Percentiles rank a stretch among this genome's conserved stretches.
These are phyloP conservation scores for Xylaria sp. DNA, from an alignment of 2,329 filamentous ascomycete species.

Conservation along the genomic window DNA sequence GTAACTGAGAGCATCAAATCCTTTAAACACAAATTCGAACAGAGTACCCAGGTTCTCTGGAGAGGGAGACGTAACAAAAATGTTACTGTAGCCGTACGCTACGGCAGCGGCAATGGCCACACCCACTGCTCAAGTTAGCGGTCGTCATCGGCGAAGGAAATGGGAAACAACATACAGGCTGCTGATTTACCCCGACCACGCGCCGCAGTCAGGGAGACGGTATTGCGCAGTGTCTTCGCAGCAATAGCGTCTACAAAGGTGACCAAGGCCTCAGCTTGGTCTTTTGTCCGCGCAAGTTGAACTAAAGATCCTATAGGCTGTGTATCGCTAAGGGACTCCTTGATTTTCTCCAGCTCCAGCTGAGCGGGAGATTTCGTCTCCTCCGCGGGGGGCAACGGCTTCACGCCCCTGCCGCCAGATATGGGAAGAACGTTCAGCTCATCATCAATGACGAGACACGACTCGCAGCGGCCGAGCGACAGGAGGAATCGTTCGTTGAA, in stretches of 20 bases:
- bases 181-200: constrained; percentile 97
- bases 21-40: constrained; percentile 98
- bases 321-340: constrained; percentile 82
- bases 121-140: constrained; percentile 58
- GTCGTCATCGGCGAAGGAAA: background rate
- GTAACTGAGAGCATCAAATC: constrained; percentile 92
- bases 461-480: constrained; percentile 91
- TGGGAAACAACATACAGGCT: constrained; percentile 49
- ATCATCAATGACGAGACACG: constrained; percentile 94
- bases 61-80: constrained; percentile 97
- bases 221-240: constrained; percentile 93
- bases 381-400: constrained; percentile 76
- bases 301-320: constrained; percentile 85
- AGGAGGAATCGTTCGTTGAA: constrained; percentile 98
- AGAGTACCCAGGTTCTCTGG: constrained; percentile 98
- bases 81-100: constrained; percentile 97
- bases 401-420: constrained; percentile 89
- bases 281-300: constrained; percentile 83
- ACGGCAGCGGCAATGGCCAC: constrained; percentile 92
- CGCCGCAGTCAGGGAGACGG: constrained; percentile 88
- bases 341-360: constrained; percentile 81
- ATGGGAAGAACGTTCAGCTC: constrained; percentile 97
- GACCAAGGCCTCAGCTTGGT: constrained; percentile 94
- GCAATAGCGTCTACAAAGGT: constrained; percentile 96
- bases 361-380: constrained; percentile 72